These are phyloP conservation scores for Metschnikowia sp. DNA, from an alignment of 805 yeast genomes.

Conservation along the genomic window DNA sequence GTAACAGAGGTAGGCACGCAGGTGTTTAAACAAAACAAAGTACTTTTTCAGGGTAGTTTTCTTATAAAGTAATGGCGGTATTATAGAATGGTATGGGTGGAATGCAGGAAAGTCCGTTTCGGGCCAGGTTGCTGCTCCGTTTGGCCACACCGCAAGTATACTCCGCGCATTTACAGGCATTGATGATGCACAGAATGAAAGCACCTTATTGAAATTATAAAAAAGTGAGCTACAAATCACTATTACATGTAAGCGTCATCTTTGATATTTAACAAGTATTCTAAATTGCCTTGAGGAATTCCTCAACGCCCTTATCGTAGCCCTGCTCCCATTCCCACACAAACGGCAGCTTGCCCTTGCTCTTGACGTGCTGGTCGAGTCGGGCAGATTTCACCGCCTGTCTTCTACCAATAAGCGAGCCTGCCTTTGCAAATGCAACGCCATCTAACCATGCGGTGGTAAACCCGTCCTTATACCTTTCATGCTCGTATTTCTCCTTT, in stretches of 20 bases:
- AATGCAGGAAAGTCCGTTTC: not conserved
- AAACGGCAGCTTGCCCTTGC: conserved; percentile 53
- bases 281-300: conserved; percentile 24
- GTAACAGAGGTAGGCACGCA: too few relatives aligned
- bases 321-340: conserved; percentile 94
- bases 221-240: not conserved
- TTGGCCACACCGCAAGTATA: not conserved
- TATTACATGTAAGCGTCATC: not conserved
- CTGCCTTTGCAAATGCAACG: conserved; percentile 60
- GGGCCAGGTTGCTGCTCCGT: not conserved
- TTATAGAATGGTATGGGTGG: too few relatives aligned
- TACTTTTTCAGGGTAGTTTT: too few relatives aligned
- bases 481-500: conserved; percentile 68
- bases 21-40: too few relatives aligned
- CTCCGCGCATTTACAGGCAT: not conserved
- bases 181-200: not conserved
- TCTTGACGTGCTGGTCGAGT: conserved; percentile 53
- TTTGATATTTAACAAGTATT: not conserved
- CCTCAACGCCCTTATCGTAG: conserved; percentile 57
- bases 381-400: conserved; percentile 55
- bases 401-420: conserved; percentile 70
- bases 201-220: too few relatives aligned
- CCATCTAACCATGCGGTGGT: conserved; percentile 73
- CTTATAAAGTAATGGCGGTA: too few relatives aligned
- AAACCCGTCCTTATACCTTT: conserved; percentile 79